phyloP scores from a whole-genome alignment of 169 alveolate species.

The Plasmodium yoelii region DNA sequence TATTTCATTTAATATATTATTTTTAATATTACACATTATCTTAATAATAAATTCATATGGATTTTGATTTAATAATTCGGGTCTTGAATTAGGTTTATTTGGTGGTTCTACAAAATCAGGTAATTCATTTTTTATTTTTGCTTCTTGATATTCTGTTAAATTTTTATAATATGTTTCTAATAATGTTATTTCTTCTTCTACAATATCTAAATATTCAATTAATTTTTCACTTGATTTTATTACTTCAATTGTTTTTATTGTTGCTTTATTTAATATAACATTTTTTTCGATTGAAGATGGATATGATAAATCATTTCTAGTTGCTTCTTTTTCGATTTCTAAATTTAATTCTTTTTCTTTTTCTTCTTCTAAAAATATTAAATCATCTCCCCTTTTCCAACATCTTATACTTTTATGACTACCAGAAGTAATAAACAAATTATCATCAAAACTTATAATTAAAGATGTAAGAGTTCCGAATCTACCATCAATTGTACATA shows the following conservation, averaged over 20 bases:
- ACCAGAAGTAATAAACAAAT: constrained; percentile 80
- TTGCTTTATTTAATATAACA: constrained; percentile 82
- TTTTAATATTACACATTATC: constrained; percentile 75
- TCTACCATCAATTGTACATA: constrained; percentile 81
- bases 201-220: constrained; percentile 79
- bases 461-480: constrained; percentile 75
- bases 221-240: constrained; percentile 87
- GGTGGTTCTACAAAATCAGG: constrained; percentile 79
- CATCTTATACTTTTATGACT: constrained; percentile 84
- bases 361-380: constrained; percentile 86
- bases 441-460: constrained; percentile 76
- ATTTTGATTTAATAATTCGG: constrained; percentile 76
- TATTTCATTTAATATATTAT: constrained; percentile 78
- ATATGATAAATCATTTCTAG: constrained; percentile 82
- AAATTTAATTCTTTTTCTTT: constrained; percentile 88
- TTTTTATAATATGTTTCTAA: constrained; percentile 73
- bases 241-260: constrained; percentile 86
- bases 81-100: constrained; percentile 69
- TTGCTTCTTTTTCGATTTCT: constrained; percentile 87
- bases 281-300: constrained; percentile 83
- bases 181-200: constrained; percentile 77
- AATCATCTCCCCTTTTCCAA: constrained; percentile 86
- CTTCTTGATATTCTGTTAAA: constrained; percentile 72
- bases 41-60: constrained; percentile 75
- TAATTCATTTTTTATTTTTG: constrained; percentile 57